phyloP scores from a whole-genome alignment of 169 alveolate genomes.

The Eimeria sp. region DNA sequence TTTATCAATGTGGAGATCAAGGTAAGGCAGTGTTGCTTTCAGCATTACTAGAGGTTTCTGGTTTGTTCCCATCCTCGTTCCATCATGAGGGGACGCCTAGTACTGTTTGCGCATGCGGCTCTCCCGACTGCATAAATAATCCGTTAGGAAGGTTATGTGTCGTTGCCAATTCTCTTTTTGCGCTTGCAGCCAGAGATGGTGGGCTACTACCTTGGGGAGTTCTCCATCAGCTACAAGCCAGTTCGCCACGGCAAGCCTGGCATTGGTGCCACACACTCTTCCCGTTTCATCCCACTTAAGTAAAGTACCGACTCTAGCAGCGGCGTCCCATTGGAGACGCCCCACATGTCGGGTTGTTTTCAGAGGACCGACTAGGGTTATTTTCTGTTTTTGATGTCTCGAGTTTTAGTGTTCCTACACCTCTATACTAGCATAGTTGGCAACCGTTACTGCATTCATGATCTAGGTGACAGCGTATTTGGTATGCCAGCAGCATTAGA shows the following conservation, averaged over 20 bases:
- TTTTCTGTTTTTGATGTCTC: constrained; percentile 34
- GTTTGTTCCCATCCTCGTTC: neutral
- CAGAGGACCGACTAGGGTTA: neutral
- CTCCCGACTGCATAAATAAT: neutral
- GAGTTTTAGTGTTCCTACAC: neutral
- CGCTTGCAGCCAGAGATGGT: constrained; percentile 97
- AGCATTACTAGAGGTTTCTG: neutral
- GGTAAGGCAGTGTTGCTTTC: constrained; percentile 59
- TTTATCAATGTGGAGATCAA: constrained; percentile 98
- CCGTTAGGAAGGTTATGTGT: neutral
- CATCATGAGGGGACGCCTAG: neutral
- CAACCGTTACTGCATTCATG: neutral
- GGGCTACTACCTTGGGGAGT: constrained; percentile 99
- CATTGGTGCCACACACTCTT: constrained; percentile 94
- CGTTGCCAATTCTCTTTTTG: neutral
- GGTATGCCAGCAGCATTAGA: neutral
- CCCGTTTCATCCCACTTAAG: constrained; percentile 83
- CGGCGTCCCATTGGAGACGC: constrained; percentile 1
- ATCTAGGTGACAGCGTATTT: neutral
- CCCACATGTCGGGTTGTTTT: constrained; percentile 25
- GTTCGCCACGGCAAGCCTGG: constrained; percentile 99
- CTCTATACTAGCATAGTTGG: neutral
- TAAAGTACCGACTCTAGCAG: constrained; percentile 35
- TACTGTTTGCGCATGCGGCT: neutral
- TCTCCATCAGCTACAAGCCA: constrained; percentile 99